phyloP scores from a whole-genome alignment of 768 basidiomycete genomes.

The Pleurotus citrinopileatus region DNA sequence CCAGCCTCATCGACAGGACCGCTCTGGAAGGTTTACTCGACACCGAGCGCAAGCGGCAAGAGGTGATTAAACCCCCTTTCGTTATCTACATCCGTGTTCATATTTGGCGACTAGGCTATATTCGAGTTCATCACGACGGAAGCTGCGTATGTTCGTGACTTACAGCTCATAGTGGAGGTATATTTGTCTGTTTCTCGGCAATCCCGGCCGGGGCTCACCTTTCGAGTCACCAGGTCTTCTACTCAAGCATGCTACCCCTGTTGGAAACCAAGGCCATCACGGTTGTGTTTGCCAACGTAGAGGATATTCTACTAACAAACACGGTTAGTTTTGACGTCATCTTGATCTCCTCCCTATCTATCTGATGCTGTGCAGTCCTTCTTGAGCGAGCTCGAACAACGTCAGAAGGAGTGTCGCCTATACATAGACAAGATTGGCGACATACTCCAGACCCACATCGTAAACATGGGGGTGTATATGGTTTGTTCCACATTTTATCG shows the following conservation, averaged over 20 bases:
- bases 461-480: conserved; percentile 78
- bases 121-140: conserved; percentile 96
- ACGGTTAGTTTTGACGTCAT: conserved; percentile 49
- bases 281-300: conserved; percentile 89
- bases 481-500: too few relatives aligned
- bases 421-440: conserved; percentile 91
- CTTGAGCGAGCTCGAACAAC: conserved; percentile 83
- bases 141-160: conserved; percentile 81
- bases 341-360: neutral
- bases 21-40: conserved; percentile 79
- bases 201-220: too few relatives aligned
- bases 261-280: conserved; percentile 75
- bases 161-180: conserved; percentile 91
- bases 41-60: conserved; percentile 83
- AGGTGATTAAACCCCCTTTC: conserved; percentile 39
- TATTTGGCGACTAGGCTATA: conserved; percentile 78
- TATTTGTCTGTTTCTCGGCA: conserved; percentile 12
- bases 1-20: conserved; percentile 83
- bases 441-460: conserved; percentile 70
- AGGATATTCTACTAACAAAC: conserved; percentile 87
- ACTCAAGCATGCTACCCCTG: conserved; percentile 69
- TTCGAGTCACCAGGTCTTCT: conserved; percentile 89
- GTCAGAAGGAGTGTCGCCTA: conserved; percentile 88
- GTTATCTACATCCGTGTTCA: neutral
- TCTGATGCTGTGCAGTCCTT: conserved; percentile 51